phyloP scores from a whole-genome alignment of 257 asterid species.

The Plantago ovata region DNA sequence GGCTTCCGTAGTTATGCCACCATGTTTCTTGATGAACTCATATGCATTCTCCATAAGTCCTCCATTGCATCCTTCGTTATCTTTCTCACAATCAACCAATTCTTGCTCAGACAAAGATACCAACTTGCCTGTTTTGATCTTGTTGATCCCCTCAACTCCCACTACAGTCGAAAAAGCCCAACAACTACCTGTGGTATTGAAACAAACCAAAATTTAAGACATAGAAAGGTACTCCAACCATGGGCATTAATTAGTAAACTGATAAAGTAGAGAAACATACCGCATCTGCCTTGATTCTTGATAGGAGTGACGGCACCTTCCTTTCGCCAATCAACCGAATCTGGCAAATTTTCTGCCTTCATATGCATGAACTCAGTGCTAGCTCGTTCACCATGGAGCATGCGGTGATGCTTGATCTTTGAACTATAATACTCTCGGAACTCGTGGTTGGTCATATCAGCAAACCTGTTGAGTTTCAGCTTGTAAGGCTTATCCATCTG shows the following conservation, averaged over 20 bases:
- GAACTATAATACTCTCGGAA: constrained; percentile 61
- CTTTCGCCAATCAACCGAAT: constrained; percentile 78
- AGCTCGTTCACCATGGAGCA: constrained; percentile 46
- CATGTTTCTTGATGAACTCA: constrained; percentile 64
- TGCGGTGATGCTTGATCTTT: constrained; percentile 53
- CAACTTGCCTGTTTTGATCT: constrained; percentile 56
- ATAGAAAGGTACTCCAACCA: background rate
- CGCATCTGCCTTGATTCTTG: constrained; percentile 87
- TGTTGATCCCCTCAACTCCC: constrained; percentile 89
- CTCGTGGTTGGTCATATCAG: constrained; percentile 75
- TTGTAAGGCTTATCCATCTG: constrained; percentile 75
- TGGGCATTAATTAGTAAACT: background rate
- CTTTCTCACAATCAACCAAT: constrained; percentile 73
- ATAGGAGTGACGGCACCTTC: constrained; percentile 72
- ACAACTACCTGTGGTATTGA: constrained; percentile 57
- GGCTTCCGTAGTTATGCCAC: constrained; percentile 71
- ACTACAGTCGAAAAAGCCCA: constrained; percentile 94
- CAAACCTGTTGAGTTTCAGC: constrained; percentile 72
- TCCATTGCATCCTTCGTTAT: constrained; percentile 78
- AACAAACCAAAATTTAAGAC: background rate
- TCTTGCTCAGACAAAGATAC: constrained; percentile 88
- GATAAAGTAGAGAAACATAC: constrained; percentile 27
- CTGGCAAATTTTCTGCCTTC: constrained; percentile 41
- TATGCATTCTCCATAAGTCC: constrained; percentile 79
- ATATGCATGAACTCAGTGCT: constrained; percentile 54